Evolutionary conservation across 2,329 filamentous ascomycete species (phyloP).

Genomic region (Zarea fungicola): DNA sequence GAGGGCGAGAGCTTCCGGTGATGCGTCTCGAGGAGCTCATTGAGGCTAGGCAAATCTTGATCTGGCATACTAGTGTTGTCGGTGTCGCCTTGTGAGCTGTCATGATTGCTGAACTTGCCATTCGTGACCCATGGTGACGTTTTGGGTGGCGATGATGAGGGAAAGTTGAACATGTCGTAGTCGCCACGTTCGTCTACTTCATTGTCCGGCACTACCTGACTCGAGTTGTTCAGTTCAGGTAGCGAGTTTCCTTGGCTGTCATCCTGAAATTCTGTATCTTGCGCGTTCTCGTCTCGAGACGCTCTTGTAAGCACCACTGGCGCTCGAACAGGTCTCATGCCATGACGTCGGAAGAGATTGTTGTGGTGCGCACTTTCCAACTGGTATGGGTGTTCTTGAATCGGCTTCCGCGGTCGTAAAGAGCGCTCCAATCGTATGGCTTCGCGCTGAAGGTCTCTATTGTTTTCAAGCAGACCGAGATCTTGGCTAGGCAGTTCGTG

Average conservation of each 20-base stretch:
- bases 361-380: conserved; percentile 52
- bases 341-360: conserved; percentile 47
- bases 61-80: conserved; percentile 33
- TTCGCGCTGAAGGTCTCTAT: conserved; percentile 18
- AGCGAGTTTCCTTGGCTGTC: conserved; percentile 40
- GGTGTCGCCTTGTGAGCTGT: conserved; percentile 30
- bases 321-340: conserved; percentile 47
- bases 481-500: conserved; percentile 13
- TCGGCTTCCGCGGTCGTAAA: conserved; percentile 54
- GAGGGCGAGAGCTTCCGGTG: conserved; percentile 11
- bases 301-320: conserved; percentile 24
- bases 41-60: conserved; percentile 33
- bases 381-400: conserved; percentile 55
- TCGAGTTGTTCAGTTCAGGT: conserved; percentile 30
- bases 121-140: conserved; percentile 22
- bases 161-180: conserved; percentile 19
- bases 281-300: conserved; percentile 37
- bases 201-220: conserved; percentile 23
- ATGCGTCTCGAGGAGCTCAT: conserved; percentile 27
- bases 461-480: not conserved
- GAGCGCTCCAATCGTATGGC: conserved; percentile 39
- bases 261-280: conserved; percentile 47
- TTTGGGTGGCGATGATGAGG: conserved; percentile 26
- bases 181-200: conserved; percentile 11
- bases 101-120: conserved; percentile 28